Conservation (phyloP, 75 land plant species). For the Cunninghamia lanceolata region DNA sequence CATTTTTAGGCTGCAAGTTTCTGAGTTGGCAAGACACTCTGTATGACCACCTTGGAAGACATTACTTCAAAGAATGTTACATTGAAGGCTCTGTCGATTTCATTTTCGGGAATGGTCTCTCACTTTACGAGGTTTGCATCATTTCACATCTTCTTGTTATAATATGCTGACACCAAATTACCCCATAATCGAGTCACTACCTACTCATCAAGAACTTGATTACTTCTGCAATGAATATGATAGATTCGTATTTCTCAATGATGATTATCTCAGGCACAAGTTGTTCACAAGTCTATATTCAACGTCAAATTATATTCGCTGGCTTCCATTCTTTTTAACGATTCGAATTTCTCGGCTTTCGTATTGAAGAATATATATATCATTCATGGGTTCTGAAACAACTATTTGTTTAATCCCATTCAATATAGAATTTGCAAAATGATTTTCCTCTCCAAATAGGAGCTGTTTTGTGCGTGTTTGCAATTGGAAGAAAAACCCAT, state of each 20-base stretch:
- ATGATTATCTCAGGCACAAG: not conserved
- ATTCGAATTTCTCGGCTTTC: not conserved
- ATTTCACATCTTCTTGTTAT: slow-evolving; percentile 3
- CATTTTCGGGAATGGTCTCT: slow-evolving; percentile 25
- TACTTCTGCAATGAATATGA: not conserved
- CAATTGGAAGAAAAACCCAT: not conserved
- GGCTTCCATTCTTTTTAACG: not conserved
- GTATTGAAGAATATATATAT: not conserved
- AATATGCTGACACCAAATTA: not conserved
- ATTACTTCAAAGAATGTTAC: slow-evolving; percentile 26
- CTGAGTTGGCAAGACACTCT: slow-evolving; percentile 23
- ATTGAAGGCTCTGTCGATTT: slow-evolving; percentile 30
- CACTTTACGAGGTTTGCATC: slow-evolving; percentile 17
- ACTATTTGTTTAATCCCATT: not conserved
- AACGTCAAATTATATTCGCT: not conserved
- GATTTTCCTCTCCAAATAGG: not conserved
- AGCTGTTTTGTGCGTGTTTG: too few species aligned
- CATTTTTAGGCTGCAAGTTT: slow-evolving; percentile 17
- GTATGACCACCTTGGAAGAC: slow-evolving; percentile 20
- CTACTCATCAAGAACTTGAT: not conserved
- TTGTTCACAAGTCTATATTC: not conserved
- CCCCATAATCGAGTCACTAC: not conserved
- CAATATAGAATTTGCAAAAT: not conserved
- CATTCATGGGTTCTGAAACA: not conserved
- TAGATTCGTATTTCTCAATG: not conserved